Evolutionary conservation across 352 stramenopile species (phyloP).

Genomic region (Elongisporangium senticosum): DNA sequence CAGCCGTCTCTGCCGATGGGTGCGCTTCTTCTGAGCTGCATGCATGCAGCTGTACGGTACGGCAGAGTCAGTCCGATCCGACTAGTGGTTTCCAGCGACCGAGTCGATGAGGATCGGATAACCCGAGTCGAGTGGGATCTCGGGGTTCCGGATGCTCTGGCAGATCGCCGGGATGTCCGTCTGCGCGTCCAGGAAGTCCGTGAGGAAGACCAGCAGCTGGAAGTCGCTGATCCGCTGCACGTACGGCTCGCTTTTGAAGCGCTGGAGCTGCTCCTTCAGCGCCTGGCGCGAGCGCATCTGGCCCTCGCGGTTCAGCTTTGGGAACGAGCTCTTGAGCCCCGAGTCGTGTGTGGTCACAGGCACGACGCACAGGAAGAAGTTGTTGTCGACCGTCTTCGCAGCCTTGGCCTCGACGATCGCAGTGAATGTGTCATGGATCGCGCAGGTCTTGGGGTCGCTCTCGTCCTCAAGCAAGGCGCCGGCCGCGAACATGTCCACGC

Average conservation of each 20-base stretch:
- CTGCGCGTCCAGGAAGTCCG: constrained; percentile 89
- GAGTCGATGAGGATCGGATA: constrained; percentile 95
- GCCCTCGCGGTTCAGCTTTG: constrained; percentile 89
- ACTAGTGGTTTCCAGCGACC: constrained; percentile 80
- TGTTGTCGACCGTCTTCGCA: constrained; percentile 91
- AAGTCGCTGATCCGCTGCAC: constrained; percentile 95
- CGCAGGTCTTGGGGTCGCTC: constrained; percentile 86
- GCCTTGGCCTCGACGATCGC: constrained; percentile 96
- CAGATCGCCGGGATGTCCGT: constrained; percentile 93
- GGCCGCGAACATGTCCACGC: constrained; percentile 97
- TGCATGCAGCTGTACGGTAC: neutral
- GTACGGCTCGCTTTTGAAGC: constrained; percentile 51
- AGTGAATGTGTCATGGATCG: constrained; percentile 96
- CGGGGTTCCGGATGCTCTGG: constrained; percentile 84
- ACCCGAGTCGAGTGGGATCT: constrained; percentile 90
- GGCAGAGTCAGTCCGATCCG: neutral
- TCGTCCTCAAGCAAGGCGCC: constrained; percentile 89
- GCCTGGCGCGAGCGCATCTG: constrained; percentile 79
- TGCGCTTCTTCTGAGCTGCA: neutral
- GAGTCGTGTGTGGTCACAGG: constrained; percentile 94
- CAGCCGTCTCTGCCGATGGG: neutral
- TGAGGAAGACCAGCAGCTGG: constrained; percentile 94
- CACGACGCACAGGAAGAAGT: constrained; percentile 97
- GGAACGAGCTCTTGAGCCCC: constrained; percentile 91
- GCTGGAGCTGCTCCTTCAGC: constrained; percentile 90